These are phyloP conservation scores for Tardiomyces depauwii DNA, from an alignment of 1,139 yeast species.

Conservation along the genomic window DNA sequence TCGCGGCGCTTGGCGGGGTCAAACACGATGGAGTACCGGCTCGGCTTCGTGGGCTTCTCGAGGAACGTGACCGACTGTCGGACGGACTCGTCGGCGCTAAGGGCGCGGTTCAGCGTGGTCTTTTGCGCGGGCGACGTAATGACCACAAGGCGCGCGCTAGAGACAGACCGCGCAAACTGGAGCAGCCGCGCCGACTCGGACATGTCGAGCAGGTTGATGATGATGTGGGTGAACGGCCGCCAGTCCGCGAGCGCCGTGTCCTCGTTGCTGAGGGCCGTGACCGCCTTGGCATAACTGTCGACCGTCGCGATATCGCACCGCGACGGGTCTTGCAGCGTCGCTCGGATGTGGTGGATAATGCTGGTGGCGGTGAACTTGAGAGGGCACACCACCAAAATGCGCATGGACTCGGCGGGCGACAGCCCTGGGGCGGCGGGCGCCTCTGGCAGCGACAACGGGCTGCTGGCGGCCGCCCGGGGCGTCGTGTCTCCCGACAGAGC, in stretches of 20 bases:
- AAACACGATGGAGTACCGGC: constrained; percentile 19
- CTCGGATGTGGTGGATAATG: constrained; percentile 22
- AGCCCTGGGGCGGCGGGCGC: constrained; percentile 11
- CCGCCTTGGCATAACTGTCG: constrained; percentile 1
- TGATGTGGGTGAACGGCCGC: constrained; percentile 21
- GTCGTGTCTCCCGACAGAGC: too few relatives aligned
- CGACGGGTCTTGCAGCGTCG: constrained; percentile 19
- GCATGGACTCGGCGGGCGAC: constrained; percentile 5
- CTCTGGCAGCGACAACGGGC: too few relatives aligned
- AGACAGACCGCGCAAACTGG: constrained; percentile 4
- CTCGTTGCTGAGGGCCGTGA: background rate
- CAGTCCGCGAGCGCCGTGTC: too few relatives aligned
- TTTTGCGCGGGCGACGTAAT: constrained; percentile 22
- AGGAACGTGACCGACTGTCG: constrained; percentile 6
- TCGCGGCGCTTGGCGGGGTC: constrained; percentile 17
- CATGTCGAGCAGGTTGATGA: constrained; percentile 18
- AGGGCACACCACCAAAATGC: constrained; percentile 22
- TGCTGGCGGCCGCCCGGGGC: too few relatives aligned
- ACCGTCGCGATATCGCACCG: constrained; percentile 13
- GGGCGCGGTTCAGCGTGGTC: constrained; percentile 1
- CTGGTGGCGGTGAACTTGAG: constrained; percentile 20
- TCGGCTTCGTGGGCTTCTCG: constrained; percentile 20
- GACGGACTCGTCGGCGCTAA: constrained; percentile 9
- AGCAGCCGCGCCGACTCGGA: constrained; percentile 14
- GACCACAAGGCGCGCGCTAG: constrained; percentile 11